These are phyloP conservation scores for grape (Vitis vinifera) DNA, from an alignment of 164 flowering plant genomes.

Conservation along the genomic window ASM3070453v1 NC_081819.1:23226001-23226500, in stretches of 20 bases:
- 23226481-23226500: too few species aligned
- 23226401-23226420: too few species aligned
- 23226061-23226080: conserved; percentile 47
- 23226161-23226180: conserved; percentile 67
- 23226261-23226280: neutral
- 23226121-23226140: conserved; percentile 88
- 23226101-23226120: conserved; percentile 58
- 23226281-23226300: neutral
- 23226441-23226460: too few species aligned
- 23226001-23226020: conserved; percentile 71
- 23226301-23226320: neutral
- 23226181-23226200: conserved; percentile 92
- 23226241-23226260: conserved; percentile 7
- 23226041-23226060: conserved; percentile 90
- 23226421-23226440: too few species aligned
- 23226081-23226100: conserved; percentile 10
- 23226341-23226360: neutral
- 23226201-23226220: conserved; percentile 99
- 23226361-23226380: neutral
- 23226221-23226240: conserved; percentile 52
- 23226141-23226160: conserved; percentile 76
- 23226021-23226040: conserved; percentile 49
- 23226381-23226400: too few species aligned
- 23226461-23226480: too few species aligned
- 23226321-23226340: neutral